Base-by-base conservation (phyloP, 1,284 basidiomycete species). In the Puccinia coronata region DNA sequence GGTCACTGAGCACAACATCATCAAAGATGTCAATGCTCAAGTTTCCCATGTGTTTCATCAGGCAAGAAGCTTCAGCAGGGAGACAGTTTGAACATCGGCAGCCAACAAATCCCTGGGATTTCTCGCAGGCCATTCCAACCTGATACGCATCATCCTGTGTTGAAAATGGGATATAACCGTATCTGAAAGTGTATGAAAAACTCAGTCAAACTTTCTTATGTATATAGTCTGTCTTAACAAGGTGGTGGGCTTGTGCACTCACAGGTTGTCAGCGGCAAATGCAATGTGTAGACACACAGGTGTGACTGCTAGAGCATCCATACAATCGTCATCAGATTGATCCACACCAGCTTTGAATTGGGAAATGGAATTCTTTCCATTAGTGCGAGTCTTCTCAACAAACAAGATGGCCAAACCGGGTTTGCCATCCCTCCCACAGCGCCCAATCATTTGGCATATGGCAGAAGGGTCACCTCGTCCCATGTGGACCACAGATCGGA, bases 381-480 rank as follows among this genome's bases (percentile, higher is more conserved):
- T 20, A 28, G 20, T 4, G 12, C 57, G 23, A 31, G 34, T 28
- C 57, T 61, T 61, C 57, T 61, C 57, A 18, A 61, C 57, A 28
- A 31, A 61, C 12, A 61, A 3, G 5, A 61, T 28, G 12, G 8
- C 57, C n/a, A 61, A 61, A 11, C 57, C 57, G 6, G 57, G 57
- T 36, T 36, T 61, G 8, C 25, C 57, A 61, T 61, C 34, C 12
- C 57, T 12, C 2, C 57, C 57, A 61, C 57, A 61, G 6, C 25
- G 25, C 57, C 57, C 57, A 9, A 61, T 18, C 57, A 61, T 61
- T 61, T 61, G 57, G 25, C 57, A 51, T 51, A 71, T 36, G 2
- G 47, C 49, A n/a, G 69, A 47, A 1, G 69, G 69, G 53, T 71
- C 59, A 23, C 57, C 47, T n/a, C 57, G 34, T 1, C 73, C 73